Percentiles rank a stretch among this genome's conserved stretches.
phyloP scores from a whole-genome alignment of 2,329 filamentous ascomycete species.

The Sphaceloma murrayae region DNA sequence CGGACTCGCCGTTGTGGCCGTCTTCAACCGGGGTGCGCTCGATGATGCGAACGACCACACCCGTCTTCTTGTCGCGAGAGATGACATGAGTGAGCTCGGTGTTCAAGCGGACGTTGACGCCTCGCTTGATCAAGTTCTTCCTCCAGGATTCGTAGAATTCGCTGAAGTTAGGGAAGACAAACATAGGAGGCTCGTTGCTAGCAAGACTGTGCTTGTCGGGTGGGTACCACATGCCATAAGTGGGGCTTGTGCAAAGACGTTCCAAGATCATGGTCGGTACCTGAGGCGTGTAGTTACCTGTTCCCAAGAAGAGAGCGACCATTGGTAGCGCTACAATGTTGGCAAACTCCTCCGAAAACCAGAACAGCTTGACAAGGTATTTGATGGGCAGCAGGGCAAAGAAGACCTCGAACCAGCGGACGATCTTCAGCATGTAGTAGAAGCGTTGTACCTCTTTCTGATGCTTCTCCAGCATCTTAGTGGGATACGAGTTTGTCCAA shows the following conservation, averaged over 20 bases:
- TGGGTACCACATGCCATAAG: slow-evolving; percentile 52
- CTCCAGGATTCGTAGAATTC: slow-evolving; percentile 54
- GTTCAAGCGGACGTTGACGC: slow-evolving; percentile 47
- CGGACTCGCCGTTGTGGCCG: slow-evolving; percentile 37
- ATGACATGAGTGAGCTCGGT: slow-evolving; percentile 48
- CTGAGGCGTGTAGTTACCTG: slow-evolving; percentile 63
- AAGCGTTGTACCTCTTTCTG: slow-evolving; percentile 48
- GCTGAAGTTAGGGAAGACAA: slow-evolving; percentile 54
- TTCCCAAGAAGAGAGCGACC: slow-evolving; percentile 63
- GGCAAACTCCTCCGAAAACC: slow-evolving; percentile 60
- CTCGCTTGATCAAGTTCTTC: slow-evolving; percentile 43
- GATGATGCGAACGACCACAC: slow-evolving; percentile 43
- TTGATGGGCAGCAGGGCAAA: slow-evolving; percentile 54
- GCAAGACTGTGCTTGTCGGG: slow-evolving; percentile 39
- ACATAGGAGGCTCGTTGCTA: slow-evolving; percentile 46
- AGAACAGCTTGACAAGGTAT: slow-evolving; percentile 55
- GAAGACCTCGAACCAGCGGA: slow-evolving; percentile 51
- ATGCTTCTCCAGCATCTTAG: slow-evolving; percentile 46
- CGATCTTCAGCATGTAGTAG: slow-evolving; percentile 45
- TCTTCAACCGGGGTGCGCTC: slow-evolving; percentile 36
- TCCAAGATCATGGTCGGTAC: slow-evolving; percentile 59
- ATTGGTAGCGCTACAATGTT: slow-evolving; percentile 63
- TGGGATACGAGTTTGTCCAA: slow-evolving; percentile 58
- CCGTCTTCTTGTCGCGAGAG: slow-evolving; percentile 39
- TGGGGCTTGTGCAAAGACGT: slow-evolving; percentile 42